These are phyloP conservation scores for Russula olivacea DNA, from an alignment of 768 basidiomycete species.

Conservation along the genomic window DNA sequence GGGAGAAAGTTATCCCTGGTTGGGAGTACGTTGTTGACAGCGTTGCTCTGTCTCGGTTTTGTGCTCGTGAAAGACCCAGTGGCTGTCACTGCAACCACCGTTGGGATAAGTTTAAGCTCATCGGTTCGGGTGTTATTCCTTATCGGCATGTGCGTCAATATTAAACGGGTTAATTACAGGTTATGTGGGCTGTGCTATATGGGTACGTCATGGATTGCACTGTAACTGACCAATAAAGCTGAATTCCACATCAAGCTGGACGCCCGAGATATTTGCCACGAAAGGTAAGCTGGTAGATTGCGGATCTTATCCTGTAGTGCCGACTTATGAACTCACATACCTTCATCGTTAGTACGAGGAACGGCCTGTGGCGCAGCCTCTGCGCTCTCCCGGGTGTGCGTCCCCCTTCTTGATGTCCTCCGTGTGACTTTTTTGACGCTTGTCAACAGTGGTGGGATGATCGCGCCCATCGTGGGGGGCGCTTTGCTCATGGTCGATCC, in stretches of 20 bases:
- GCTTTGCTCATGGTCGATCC: conserved; percentile 58
- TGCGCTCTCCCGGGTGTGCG: conserved; percentile 77
- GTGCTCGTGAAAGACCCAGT: conserved; percentile 49
- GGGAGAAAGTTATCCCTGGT: conserved; percentile 71
- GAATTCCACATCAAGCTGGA: conserved; percentile 46
- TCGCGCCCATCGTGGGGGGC: conserved; percentile 77
- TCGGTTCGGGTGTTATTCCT: conserved; percentile 42
- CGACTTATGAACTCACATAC: not conserved
- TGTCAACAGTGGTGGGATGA: conserved; percentile 75
- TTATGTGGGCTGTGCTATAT: conserved; percentile 86
- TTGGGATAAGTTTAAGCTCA: conserved; percentile 71
- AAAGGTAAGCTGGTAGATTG: conserved; percentile 42
- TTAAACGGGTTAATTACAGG: conserved; percentile 18
- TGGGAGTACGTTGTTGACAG: conserved; percentile 69
- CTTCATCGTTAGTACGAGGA: conserved; percentile 59
- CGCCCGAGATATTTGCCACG: conserved; percentile 81
- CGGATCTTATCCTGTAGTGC: not conserved
- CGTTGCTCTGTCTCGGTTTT: conserved; percentile 67
- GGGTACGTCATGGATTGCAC: conserved; percentile 38
- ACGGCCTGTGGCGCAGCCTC: conserved; percentile 87
- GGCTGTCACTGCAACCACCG: conserved; percentile 60
- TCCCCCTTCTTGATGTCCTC: conserved; percentile 15
- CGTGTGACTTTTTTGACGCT: not conserved
- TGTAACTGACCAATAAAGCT: not conserved
- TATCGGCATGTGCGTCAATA: not conserved